These are phyloP conservation scores for Paramarasmius palmivorus DNA, from an alignment of 1,284 basidiomycete genomes.

Conservation along the genomic window DNA sequence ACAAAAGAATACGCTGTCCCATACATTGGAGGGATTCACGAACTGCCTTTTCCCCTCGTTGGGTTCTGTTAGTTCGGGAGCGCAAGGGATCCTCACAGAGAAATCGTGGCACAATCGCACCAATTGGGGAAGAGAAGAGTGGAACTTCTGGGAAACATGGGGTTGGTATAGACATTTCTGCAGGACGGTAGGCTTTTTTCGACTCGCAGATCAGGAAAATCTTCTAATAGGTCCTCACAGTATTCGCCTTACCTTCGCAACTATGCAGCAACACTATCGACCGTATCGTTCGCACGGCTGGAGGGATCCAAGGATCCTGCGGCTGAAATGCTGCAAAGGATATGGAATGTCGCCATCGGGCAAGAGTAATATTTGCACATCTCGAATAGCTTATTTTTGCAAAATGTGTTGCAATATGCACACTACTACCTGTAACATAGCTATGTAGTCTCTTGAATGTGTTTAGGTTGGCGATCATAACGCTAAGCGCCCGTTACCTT, in stretches of 20 bases:
- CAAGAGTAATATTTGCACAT: conserved; percentile 37
- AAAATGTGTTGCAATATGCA: too few species aligned
- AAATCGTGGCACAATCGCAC: conserved; percentile 69
- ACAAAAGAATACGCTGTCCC: conserved; percentile 69
- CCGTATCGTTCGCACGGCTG: conserved; percentile 63
- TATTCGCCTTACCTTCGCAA: conserved; percentile 76
- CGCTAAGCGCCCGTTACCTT: too few species aligned
- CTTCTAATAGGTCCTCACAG: conserved; percentile 35
- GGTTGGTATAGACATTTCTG: conserved; percentile 88
- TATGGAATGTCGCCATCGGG: conserved; percentile 70
- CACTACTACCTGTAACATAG: too few species aligned
- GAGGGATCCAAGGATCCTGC: conserved; percentile 57
- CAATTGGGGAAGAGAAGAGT: conserved; percentile 68
- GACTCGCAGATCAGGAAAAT: conserved; percentile 3
- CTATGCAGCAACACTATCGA: conserved; percentile 64
- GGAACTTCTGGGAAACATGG: conserved; percentile 84
- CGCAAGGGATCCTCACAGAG: conserved; percentile 53
- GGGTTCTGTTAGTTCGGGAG: conserved; percentile 44
- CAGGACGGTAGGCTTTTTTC: conserved; percentile 56
- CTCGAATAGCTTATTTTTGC: too few species aligned
- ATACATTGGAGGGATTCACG: conserved; percentile 73
- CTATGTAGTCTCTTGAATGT: too few species aligned
- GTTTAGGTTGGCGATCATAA: too few species aligned
- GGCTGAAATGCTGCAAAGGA: conserved; percentile 57
- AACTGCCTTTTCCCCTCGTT: conserved; percentile 50